Conservation (phyloP, 768 basidiomycete genomes). For the Melanogaster broomeanus region DNA sequence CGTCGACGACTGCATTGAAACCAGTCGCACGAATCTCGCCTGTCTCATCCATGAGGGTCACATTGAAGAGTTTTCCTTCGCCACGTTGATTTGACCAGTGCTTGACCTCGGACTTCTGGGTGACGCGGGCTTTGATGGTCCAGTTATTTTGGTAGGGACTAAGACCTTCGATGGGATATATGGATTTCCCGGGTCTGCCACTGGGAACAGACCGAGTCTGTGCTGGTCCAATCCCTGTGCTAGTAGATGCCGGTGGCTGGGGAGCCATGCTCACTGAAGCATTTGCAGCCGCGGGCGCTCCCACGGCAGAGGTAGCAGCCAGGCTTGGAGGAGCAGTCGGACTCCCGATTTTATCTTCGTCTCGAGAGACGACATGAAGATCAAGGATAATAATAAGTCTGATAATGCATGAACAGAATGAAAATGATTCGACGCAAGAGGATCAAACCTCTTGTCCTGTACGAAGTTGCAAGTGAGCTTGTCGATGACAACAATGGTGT, state of each 20-base stretch:
- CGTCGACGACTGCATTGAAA: constrained; percentile 85
- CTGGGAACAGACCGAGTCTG: constrained; percentile 12
- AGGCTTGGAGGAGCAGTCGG: constrained; percentile 44
- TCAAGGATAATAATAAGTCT: constrained; percentile 84
- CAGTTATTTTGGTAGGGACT: constrained; percentile 98
- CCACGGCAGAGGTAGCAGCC: constrained; percentile 26
- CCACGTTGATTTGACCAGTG: constrained; percentile 88
- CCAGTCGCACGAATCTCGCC: constrained; percentile 90
- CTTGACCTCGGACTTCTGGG: constrained; percentile 84
- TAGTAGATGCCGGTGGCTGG: constrained; percentile 25
- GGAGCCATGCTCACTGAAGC: constrained; percentile 32
- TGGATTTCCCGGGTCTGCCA: constrained; percentile 25
- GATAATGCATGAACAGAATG: constrained; percentile 4
- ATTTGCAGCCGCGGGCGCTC: constrained; percentile 23
- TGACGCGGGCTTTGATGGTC: constrained; percentile 96
- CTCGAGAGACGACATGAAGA: constrained; percentile 54
- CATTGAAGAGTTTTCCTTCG: constrained; percentile 93
- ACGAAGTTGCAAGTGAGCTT: constrained; percentile 82
- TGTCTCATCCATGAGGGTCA: constrained; percentile 92
- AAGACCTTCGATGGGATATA: constrained; percentile 90
- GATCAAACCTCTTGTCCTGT: constrained; percentile 74
- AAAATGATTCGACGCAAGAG: not conserved
- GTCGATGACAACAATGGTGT: constrained; percentile 69
- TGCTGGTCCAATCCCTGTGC: constrained; percentile 4
- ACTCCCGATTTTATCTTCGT: constrained; percentile 74